Conservation (phyloP, 208 protist genomes). For the Acanthamoeba polyphaga region DNA sequence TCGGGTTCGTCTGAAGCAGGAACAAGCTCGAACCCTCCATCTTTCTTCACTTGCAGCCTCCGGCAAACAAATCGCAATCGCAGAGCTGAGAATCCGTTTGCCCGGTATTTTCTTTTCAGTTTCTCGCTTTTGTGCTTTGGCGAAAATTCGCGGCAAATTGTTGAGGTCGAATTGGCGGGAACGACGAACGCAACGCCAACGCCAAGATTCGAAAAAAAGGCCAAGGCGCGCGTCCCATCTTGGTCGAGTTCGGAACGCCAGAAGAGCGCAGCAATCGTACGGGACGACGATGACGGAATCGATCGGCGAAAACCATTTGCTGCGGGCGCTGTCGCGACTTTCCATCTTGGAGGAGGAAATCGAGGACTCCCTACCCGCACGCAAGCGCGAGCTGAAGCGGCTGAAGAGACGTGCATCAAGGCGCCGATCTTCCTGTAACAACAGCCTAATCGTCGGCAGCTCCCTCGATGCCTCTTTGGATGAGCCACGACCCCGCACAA, state of each 20-base stretch:
- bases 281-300: not conserved
- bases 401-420: slow-evolving; percentile 2
- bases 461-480: not conserved
- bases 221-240: too few relatives aligned
- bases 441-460: not conserved
- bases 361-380: not conserved
- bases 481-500: not conserved
- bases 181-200: not conserved
- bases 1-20: slow-evolving; percentile 41
- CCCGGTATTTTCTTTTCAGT: not conserved
- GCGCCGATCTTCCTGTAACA: not conserved
- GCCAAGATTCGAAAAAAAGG: too few relatives aligned
- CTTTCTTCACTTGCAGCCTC: not conserved
- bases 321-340: slow-evolving; percentile 23
- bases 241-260: not conserved
- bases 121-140: not conserved
- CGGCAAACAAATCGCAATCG: not conserved
- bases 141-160: not conserved
- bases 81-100: not conserved
- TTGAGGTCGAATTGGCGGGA: too few relatives aligned
- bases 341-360: slow-evolving; percentile 65
- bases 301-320: not conserved
- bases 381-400: slow-evolving; percentile 1
- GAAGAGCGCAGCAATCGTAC: not conserved
- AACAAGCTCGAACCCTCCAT: slow-evolving; percentile 36